A percentile compares a stretch with the other conserved stretches of the same genome.
phyloP scores from a whole-genome alignment of 257 asterid species.

The Jasminum sambac region DNA sequence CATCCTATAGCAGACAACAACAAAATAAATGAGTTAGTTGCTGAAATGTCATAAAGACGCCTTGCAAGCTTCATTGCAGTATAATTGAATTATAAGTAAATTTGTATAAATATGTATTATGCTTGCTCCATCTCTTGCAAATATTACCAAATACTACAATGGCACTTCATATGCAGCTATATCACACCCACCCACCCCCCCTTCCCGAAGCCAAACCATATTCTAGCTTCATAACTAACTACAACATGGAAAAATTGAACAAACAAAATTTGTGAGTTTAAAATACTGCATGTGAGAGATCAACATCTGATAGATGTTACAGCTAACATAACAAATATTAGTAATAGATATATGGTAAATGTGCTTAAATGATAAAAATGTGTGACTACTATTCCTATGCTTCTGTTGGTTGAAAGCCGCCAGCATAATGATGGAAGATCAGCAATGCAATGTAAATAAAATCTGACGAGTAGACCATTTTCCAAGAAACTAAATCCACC shows the following conservation, averaged over 20 bases:
- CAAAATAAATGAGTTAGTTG: slow-evolving; percentile 9
- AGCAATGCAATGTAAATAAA: not conserved
- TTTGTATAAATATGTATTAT: not conserved
- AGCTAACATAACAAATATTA: not conserved
- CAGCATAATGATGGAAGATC: not conserved
- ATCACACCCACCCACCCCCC: not conserved
- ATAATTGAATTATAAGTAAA: not conserved
- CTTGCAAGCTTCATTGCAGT: not conserved
- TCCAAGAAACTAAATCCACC: not conserved
- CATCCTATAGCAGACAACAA: slow-evolving; percentile 54
- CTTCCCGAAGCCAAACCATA: not conserved
- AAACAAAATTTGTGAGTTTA: not conserved
- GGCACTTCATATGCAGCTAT: not conserved
- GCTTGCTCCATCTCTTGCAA: not conserved
- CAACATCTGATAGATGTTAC: not conserved
- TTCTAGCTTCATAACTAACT: not conserved
- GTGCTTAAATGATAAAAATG: not conserved
- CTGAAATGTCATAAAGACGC: not conserved
- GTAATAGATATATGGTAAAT: not conserved
- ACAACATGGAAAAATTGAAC: not conserved
- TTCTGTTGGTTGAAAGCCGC: not conserved
- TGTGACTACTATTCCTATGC: not conserved
- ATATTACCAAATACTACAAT: not conserved
- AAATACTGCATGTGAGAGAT: not conserved
- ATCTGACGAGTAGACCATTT: not conserved